A percentile compares a stretch with the other conserved stretches of the same genome.
Conservation (phyloP, 208 protist genomes). For the Trypanosoma brucei region DNA sequence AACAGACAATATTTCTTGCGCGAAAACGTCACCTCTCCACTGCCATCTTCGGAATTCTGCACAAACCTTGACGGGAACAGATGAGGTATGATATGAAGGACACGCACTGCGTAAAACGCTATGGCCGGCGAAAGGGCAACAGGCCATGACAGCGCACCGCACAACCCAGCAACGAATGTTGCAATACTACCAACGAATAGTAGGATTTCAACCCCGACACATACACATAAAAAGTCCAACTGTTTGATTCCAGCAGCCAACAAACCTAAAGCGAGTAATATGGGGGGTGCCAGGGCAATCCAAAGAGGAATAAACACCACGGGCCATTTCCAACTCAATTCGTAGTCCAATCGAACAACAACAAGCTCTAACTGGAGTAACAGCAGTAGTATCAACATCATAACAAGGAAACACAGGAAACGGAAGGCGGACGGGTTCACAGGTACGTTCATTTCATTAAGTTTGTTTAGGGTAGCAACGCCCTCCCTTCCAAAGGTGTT, state of each 20-base stretch:
- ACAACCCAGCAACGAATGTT: slow-evolving; percentile 35
- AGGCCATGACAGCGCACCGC: slow-evolving; percentile 12
- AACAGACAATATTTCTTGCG: slow-evolving; percentile 13
- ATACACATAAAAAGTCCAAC: slow-evolving; percentile 14
- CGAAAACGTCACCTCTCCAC: neutral
- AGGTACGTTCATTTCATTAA: slow-evolving; percentile 1
- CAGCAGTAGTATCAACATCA: slow-evolving; percentile 7
- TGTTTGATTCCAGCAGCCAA: slow-evolving; percentile 16
- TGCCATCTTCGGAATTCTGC: neutral
- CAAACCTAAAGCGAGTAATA: slow-evolving; percentile 22
- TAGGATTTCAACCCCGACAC: slow-evolving; percentile 21
- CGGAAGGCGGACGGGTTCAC: slow-evolving; percentile 1
- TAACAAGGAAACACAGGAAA: neutral
- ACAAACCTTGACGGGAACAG: slow-evolving; percentile 27
- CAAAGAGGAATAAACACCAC: slow-evolving; percentile 32
- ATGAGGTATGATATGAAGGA: slow-evolving; percentile 21
- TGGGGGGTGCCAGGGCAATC: slow-evolving; percentile 23
- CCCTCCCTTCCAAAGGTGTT: slow-evolving; percentile 24
- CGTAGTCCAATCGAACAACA: slow-evolving; percentile 18
- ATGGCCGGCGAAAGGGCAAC: slow-evolving; percentile 32
- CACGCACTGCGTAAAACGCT: slow-evolving; percentile 29
- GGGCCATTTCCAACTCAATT: slow-evolving; percentile 17
- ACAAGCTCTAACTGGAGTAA: slow-evolving; percentile 15
- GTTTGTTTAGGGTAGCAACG: slow-evolving; percentile 13
- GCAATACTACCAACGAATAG: slow-evolving; percentile 17